Conservation (phyloP, 352 stramenopile genomes). For the Pythium phragmiticola region DNA sequence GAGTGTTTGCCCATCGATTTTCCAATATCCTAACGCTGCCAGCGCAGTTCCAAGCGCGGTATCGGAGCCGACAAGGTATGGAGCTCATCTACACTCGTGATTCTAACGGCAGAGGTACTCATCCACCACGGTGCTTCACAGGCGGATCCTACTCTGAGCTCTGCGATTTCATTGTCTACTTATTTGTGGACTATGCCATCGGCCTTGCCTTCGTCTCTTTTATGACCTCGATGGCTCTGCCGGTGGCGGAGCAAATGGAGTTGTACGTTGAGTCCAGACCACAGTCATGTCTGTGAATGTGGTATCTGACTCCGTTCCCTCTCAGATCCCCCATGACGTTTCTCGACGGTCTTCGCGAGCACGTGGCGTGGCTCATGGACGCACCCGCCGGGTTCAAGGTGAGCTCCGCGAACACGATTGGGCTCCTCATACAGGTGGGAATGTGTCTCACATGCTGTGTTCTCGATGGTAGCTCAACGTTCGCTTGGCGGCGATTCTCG, state of each 20-base stretch:
- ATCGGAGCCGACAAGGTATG: constrained; percentile 5
- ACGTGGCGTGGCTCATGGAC: constrained; percentile 78
- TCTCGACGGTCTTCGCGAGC: constrained; percentile 42
- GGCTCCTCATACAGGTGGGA: not conserved
- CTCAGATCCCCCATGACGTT: constrained; percentile 19
- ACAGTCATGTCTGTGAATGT: not conserved
- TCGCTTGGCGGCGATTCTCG: constrained; percentile 83
- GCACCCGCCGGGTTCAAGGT: constrained; percentile 78
- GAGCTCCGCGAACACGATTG: not conserved
- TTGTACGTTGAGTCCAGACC: not conserved
- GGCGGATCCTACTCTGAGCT: not conserved
- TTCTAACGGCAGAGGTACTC: too few species aligned
- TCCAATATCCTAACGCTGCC: constrained; percentile 6
- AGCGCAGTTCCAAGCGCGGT: constrained; percentile 7
- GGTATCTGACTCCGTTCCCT: too few species aligned
- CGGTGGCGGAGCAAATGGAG: constrained; percentile 2
- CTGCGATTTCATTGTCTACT: constrained; percentile 9
- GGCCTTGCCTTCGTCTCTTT: constrained; percentile 25
- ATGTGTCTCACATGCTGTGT: not conserved
- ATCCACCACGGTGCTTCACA: not conserved
- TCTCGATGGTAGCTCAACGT: constrained; percentile 67
- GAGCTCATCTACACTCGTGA: too few species aligned
- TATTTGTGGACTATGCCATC: constrained; percentile 14
- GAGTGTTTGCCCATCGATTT: constrained; percentile 6
- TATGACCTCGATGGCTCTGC: constrained; percentile 7